Evolutionary conservation across 192 early-diverging fungal species (phyloP).

Genomic region (Coemansia sp.): DNA sequence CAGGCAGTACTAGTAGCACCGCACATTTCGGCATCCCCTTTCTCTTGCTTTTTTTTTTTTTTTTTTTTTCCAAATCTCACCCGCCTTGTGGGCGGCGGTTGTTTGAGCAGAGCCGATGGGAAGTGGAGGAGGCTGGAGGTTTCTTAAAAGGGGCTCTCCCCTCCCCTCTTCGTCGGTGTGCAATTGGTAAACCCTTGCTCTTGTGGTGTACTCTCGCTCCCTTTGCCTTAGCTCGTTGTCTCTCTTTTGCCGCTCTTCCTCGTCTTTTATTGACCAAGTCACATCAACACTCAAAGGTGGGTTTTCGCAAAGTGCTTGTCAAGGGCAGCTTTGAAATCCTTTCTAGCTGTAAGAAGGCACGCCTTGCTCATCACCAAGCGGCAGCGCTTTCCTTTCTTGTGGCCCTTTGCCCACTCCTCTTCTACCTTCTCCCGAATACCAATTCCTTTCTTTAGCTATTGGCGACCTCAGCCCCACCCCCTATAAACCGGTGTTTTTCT

Average conservation of each 20-base stretch:
- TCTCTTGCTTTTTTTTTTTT: neutral
- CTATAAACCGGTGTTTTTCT: neutral
- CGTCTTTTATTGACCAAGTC: neutral
- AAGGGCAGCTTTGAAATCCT: neutral
- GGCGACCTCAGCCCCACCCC: neutral
- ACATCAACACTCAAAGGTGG: neutral
- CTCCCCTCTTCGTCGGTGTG: neutral
- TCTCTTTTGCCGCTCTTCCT: neutral
- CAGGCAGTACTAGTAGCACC: slow-evolving; percentile 5
- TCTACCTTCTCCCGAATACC: neutral
- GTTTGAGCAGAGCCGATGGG: slow-evolving; percentile 4
- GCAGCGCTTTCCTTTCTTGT: neutral
- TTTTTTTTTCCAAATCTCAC: neutral
- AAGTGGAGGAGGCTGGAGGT: neutral
- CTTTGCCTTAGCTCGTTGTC: neutral
- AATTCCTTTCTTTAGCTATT: neutral
- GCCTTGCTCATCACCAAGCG: neutral
- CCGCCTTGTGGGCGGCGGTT: neutral
- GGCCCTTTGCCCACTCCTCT: neutral
- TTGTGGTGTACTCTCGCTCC: neutral
- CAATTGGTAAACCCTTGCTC: neutral
- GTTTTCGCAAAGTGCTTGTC: neutral
- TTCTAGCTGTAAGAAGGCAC: neutral
- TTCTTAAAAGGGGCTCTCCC: slow-evolving; percentile 7
- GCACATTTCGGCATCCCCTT: slow-evolving; percentile 6